These are phyloP conservation scores for Paulownia fortunei DNA, from an alignment of 257 asterid species.

Conservation along the genomic window DNA sequence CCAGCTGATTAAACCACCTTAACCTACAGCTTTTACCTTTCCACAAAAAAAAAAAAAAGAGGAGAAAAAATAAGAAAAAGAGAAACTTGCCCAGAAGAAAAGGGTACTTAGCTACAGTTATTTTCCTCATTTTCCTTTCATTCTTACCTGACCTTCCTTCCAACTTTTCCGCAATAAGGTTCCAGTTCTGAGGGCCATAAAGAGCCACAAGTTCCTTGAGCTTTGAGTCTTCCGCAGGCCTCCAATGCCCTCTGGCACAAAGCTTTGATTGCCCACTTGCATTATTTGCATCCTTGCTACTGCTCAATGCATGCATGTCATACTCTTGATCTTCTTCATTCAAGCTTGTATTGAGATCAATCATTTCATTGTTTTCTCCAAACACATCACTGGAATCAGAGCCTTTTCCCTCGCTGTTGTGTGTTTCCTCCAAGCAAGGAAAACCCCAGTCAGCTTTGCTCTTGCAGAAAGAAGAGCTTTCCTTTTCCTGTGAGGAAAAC, in stretches of 20 bases:
- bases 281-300: conserved; percentile 37
- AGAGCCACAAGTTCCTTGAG: conserved; percentile 81
- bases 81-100: not conserved
- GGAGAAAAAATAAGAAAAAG: not conserved
- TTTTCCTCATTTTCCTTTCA: not conserved
- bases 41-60: not conserved
- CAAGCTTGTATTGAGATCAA: conserved; percentile 62
- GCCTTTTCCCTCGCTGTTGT: conserved; percentile 26
- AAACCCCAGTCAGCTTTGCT: conserved; percentile 15
- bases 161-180: conserved; percentile 78
- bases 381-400: conserved; percentile 39
- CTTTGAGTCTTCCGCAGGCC: conserved; percentile 83
- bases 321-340: conserved; percentile 35
- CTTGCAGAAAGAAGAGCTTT: not conserved
- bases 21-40: conserved; percentile 87
- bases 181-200: conserved; percentile 94
- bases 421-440: conserved; percentile 16
- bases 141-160: conserved; percentile 82
- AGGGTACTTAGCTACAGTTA: not conserved
- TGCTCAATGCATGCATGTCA: conserved; percentile 42
- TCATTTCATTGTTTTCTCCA: conserved; percentile 21
- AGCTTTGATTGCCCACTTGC: conserved; percentile 59
- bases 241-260: conserved; percentile 91
- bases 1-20: conserved; percentile 93
- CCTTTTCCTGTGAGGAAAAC: not conserved